phyloP scores from a whole-genome alignment of 768 basidiomycete species.

The Phlebiopsis gigantea region DNA sequence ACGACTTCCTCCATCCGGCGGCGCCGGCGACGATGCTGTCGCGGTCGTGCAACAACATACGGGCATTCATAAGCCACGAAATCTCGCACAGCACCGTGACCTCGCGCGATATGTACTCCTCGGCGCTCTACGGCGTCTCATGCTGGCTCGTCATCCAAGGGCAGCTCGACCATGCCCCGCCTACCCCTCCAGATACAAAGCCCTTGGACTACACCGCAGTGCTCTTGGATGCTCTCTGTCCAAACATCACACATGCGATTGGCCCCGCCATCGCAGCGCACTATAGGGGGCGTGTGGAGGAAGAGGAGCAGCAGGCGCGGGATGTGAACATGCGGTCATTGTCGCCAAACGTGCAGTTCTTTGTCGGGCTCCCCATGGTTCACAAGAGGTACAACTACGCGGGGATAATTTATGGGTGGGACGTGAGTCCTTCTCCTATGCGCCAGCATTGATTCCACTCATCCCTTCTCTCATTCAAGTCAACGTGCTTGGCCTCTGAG shows the following conservation, averaged over 20 bases:
- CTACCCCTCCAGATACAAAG: constrained; percentile 10
- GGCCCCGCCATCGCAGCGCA: no score
- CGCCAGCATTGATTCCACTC: neutral
- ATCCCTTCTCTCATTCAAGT: constrained; percentile 16
- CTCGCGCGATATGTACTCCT: constrained; percentile 3
- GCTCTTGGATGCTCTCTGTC: constrained; percentile 16
- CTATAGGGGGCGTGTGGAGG: constrained; percentile 8
- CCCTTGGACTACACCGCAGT: constrained; percentile 22
- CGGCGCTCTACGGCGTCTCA: constrained; percentile 20
- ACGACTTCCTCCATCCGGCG: constrained; percentile 6
- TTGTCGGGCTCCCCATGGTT: constrained; percentile 22
- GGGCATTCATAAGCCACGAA: constrained; percentile 6
- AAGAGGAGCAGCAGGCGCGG: constrained; percentile 11
- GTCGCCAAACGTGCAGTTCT: constrained; percentile 13
- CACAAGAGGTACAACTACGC: constrained; percentile 16
- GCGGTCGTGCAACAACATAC: constrained; percentile 17
- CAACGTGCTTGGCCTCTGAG: constrained; percentile 33
- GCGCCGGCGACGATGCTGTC: constrained; percentile 7
- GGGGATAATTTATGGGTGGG: constrained; percentile 22
- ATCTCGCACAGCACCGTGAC: neutral
- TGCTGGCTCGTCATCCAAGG: constrained; percentile 15
- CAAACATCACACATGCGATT: constrained; percentile 1
- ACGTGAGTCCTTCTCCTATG: constrained; percentile 18
- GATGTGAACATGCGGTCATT: constrained; percentile 6
- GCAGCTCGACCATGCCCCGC: constrained; percentile 9